These are phyloP conservation scores for Colletotrichum spaethianum DNA, from an alignment of 2,329 filamentous ascomycete genomes.

Conservation along the genomic window DNA sequence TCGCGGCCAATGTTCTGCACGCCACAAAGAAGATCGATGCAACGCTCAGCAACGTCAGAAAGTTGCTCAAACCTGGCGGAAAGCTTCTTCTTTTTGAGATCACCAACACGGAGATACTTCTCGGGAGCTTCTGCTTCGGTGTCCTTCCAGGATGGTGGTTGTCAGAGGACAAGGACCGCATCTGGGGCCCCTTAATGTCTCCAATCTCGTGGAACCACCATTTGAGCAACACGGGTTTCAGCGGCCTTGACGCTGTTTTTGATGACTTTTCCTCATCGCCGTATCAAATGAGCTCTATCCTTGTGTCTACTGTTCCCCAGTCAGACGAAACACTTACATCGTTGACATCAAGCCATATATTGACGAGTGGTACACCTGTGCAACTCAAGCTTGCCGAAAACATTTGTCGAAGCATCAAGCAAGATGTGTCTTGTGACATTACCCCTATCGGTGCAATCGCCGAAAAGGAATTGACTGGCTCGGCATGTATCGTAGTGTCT, in stretches of 20 bases:
- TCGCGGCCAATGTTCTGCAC: slow-evolving; percentile 51
- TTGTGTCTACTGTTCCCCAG: slow-evolving; percentile 44
- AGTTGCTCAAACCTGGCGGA: slow-evolving; percentile 50
- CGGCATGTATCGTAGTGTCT: slow-evolving; percentile 44
- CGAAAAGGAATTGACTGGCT: slow-evolving; percentile 27
- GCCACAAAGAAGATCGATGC: slow-evolving; percentile 47
- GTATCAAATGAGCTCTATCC: slow-evolving; percentile 37
- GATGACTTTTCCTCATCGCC: slow-evolving; percentile 43
- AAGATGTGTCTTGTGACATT: neutral
- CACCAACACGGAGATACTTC: slow-evolving; percentile 41
- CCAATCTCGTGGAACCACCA: slow-evolving; percentile 43
- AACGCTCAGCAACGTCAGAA: slow-evolving; percentile 45
- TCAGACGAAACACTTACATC: neutral
- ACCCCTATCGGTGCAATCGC: slow-evolving; percentile 5
- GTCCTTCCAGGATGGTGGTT: slow-evolving; percentile 52
- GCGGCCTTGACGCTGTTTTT: slow-evolving; percentile 45
- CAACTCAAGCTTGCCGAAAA: slow-evolving; percentile 6
- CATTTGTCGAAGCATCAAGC: slow-evolving; percentile 1
- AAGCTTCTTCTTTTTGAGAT: slow-evolving; percentile 50
- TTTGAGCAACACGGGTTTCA: slow-evolving; percentile 42
- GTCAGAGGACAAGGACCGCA: slow-evolving; percentile 46
- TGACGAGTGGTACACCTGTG: slow-evolving; percentile 6
- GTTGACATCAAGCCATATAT: neutral
- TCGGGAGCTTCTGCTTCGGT: slow-evolving; percentile 47
- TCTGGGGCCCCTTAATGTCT: slow-evolving; percentile 46